A percentile compares a stretch with the other conserved stretches of the same genome.
Conservation (phyloP, 306 rosid species). For the Cicer arietinum region DNA sequence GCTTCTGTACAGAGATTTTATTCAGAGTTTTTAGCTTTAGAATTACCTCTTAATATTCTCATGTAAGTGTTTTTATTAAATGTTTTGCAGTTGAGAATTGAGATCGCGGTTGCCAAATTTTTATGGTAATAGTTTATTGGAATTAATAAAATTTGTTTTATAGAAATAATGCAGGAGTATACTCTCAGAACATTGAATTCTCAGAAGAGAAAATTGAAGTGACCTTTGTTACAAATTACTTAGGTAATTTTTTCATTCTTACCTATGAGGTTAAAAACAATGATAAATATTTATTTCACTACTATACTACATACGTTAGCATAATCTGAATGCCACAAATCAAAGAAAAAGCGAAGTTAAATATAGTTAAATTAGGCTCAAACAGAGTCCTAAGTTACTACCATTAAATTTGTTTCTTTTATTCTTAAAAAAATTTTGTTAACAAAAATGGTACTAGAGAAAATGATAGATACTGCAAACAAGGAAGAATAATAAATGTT, state of each 20-base stretch:
- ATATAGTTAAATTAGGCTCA: background rate
- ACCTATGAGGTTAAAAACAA: background rate
- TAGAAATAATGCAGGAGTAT: slow-evolving; percentile 96
- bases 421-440: slow-evolving; percentile 47
- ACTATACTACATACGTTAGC: background rate
- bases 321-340: background rate
- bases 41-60: slow-evolving; percentile 83
- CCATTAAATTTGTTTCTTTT: background rate
- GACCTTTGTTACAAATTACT: slow-evolving; percentile 96
- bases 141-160: slow-evolving; percentile 32
- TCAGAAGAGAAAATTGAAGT: slow-evolving; percentile 92
- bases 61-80: slow-evolving; percentile 51
- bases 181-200: slow-evolving; percentile 77
- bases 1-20: slow-evolving; percentile 80
- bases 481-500: slow-evolving; percentile 86
- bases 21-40: slow-evolving; percentile 70
- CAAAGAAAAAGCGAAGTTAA: too few species aligned
- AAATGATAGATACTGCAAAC: slow-evolving; percentile 83
- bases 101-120: too few species aligned
- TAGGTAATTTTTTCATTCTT: slow-evolving; percentile 59
- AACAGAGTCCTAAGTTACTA: background rate
- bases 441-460: slow-evolving; percentile 82
- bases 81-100: too few species aligned
- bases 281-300: background rate
- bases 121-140: background rate